Conservation (phyloP, 345 rosid species). For the Bretschneidera sinensis region DNA sequence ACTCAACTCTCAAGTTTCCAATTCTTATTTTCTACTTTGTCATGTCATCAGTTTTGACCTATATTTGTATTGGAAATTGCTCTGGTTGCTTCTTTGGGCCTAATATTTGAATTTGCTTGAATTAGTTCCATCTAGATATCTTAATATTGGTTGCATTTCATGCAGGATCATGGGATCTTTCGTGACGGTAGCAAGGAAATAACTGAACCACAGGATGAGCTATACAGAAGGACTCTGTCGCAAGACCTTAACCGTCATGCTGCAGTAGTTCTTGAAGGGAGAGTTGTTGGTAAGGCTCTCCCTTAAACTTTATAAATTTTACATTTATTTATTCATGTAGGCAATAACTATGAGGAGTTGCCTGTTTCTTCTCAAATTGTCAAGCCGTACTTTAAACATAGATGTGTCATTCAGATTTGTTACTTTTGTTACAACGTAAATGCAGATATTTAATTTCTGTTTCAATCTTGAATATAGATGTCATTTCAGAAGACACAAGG, state of each 20-base stretch:
- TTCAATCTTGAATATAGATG: conserved; percentile 41
- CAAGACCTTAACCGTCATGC: conserved; percentile 88
- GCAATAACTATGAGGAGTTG: background rate
- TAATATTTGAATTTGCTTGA: no score
- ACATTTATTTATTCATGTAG: background rate
- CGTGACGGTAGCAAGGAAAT: conserved; percentile 61
- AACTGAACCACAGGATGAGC: conserved; percentile 47
- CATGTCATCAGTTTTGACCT: background rate
- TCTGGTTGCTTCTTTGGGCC: background rate
- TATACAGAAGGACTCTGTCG: conserved; percentile 57
- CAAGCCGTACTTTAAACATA: background rate
- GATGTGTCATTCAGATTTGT: background rate
- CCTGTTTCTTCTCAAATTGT: background rate
- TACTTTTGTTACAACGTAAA: conserved; percentile 1
- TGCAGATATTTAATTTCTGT: conserved; percentile 13
- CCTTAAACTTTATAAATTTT: conserved; percentile 4
- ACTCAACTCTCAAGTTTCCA: no score
- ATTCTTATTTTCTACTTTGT: no score
- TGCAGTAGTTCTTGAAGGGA: conserved; percentile 90
- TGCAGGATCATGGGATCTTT: conserved; percentile 76
- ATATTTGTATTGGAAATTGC: background rate
- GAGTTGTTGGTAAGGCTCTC: conserved; percentile 51
- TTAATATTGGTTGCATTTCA: conserved; percentile 10
- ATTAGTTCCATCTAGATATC: background rate
- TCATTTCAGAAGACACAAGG: conserved; percentile 67